Evolutionary conservation across 2,329 filamentous ascomycete species (phyloP), one percentile per base, ranked within the genome.

Genomic region (Cylindrodendrum hubeiense): DNA sequence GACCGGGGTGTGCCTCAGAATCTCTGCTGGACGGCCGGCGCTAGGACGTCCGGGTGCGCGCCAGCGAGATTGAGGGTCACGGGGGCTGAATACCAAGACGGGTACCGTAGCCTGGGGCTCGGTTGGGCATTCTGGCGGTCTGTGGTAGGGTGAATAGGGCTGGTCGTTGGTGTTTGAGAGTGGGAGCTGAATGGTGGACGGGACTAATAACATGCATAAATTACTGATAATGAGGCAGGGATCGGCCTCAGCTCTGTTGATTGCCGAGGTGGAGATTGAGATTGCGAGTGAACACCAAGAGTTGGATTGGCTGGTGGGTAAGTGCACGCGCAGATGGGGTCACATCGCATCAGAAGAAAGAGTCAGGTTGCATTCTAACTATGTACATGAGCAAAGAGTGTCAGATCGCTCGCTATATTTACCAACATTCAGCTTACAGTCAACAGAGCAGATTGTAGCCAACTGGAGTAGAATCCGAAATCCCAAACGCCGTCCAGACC

Each of bases 361-460:
- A 57, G 34, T 17, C 24, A 28, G 24, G 17, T 37, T 47, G 30
- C 6, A 37, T 28, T 19, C 33, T 17, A 26, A 21, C 22, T 37
- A 46, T 47, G 43, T 60, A 33, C 57, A 60, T 7, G 8, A 53
- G 22, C 26, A 53, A 51, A 60, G 57, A 60, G 39, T 30, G 47
- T 39, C 26, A 28, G 21, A 28, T 22, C 51, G 39, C 49, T 60
- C 24, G 49, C 49, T 52, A 39, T 50, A 39, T 50, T 50, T 12
- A 17, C 47, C 47, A 50, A 22, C 8, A 13, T 39, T n/a, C 28
- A 37, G 30, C 28, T 34, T 43, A 49, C 12, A 33, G 5, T 19
- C 26, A 50, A 21, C 26, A 22, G 37, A n/a, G 37, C 37, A 8
- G 33, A 12, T 12, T 33, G n/a, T 50, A 26, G 49, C 39, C 37